Percentiles rank a stretch among this genome's conserved stretches.
phyloP scores from a whole-genome alignment of 2,329 filamentous ascomycete species.

The Cryphonectria carpinicola region DNA sequence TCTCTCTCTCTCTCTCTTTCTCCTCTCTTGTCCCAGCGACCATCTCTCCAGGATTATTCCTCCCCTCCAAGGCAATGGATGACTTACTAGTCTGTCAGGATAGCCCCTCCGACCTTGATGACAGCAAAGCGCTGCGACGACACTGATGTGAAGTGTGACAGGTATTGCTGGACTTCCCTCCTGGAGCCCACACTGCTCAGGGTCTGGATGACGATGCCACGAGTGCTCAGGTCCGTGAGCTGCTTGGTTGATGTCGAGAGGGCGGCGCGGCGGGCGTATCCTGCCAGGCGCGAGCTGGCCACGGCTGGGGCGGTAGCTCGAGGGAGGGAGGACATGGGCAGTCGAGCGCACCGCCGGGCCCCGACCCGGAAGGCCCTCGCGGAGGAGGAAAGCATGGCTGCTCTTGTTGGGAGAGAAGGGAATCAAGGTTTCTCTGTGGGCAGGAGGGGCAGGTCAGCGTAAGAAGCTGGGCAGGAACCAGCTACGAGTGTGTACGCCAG shows the following conservation, averaged over 20 bases:
- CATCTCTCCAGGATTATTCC: neutral
- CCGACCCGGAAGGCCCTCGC: conserved; percentile 47
- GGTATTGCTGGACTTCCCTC: conserved; percentile 94
- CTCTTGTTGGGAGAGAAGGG: conserved; percentile 2
- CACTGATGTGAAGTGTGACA: conserved; percentile 95
- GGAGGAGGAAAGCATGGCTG: conserved; percentile 48
- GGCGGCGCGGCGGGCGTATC: conserved; percentile 34
- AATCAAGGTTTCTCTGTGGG: conserved; percentile 4
- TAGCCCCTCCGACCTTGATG: conserved; percentile 96
- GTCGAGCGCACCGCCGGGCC: conserved; percentile 45
- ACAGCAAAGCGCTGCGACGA: conserved; percentile 97
- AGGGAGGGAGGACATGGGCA: conserved; percentile 26
- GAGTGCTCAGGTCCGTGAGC: conserved; percentile 62
- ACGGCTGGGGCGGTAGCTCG: conserved; percentile 18
- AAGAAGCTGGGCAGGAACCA: neutral
- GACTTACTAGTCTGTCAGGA: conserved; percentile 77
- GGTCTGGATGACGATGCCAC: conserved; percentile 84
- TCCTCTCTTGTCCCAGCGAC: neutral
- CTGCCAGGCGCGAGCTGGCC: conserved; percentile 30
- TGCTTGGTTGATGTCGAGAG: conserved; percentile 40
- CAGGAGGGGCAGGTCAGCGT: neutral
- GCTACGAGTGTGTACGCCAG: neutral
- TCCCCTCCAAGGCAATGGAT: neutral
- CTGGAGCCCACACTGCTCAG: conserved; percentile 96
- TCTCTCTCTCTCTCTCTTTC: neutral